phyloP scores from a whole-genome alignment of 1,139 yeast genomes.

The Lodderomyces metapsilosis region DNA sequence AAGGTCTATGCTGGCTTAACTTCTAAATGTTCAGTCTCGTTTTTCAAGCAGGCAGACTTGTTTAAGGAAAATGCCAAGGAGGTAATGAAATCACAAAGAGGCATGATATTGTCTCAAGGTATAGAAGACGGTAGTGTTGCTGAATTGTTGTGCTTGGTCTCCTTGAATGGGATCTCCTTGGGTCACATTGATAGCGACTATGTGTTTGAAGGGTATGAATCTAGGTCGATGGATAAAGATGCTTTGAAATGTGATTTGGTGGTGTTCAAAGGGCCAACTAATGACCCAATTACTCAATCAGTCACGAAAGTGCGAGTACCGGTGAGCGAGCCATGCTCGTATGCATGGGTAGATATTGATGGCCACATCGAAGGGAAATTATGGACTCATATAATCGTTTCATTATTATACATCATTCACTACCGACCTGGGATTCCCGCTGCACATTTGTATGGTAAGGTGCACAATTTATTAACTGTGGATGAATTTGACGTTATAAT shows the following conservation, averaged over 20 bases:
- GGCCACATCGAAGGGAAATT: constrained; percentile 58
- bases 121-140: constrained; percentile 60
- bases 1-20: constrained; percentile 38
- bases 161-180: constrained; percentile 35
- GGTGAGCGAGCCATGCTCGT: constrained; percentile 59
- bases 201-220: constrained; percentile 55
- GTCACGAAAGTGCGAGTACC: constrained; percentile 42
- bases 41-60: constrained; percentile 45
- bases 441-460: constrained; percentile 28
- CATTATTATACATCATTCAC: constrained; percentile 50
- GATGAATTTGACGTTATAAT: constrained; percentile 52
- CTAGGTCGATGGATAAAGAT: constrained; percentile 60
- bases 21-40: constrained; percentile 36
- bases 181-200: constrained; percentile 55
- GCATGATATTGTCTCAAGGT: constrained; percentile 56
- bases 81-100: constrained; percentile 43
- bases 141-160: constrained; percentile 47
- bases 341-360: constrained; percentile 67
- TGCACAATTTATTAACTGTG: constrained; percentile 43
- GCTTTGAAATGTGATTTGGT: constrained; percentile 64
- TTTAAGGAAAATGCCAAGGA: constrained; percentile 42
- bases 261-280: constrained; percentile 13
- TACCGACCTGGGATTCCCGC: constrained; percentile 65
- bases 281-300: neutral
- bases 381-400: constrained; percentile 58